Evolutionary conservation across 1,284 basidiomycete genomes (phyloP).

Genomic region (Xanthoconium separans): DNA sequence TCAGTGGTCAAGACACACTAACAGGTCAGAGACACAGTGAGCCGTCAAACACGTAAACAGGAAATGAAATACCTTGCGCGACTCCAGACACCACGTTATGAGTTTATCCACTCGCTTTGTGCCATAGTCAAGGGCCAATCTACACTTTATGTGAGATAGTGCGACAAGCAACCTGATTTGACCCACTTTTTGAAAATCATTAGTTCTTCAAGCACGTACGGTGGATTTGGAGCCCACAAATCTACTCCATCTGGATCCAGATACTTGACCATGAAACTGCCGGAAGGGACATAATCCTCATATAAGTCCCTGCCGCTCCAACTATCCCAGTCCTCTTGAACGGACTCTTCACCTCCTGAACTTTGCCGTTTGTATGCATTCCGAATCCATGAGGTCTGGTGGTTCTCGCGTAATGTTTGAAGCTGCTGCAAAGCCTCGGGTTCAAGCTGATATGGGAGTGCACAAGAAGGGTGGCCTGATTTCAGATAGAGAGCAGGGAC

Average conservation of each 20-base stretch:
- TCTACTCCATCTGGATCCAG: neutral
- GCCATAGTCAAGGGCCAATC: neutral
- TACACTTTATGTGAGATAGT: neutral
- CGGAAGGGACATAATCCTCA: neutral
- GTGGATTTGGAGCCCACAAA: neutral
- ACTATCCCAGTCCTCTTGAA: neutral
- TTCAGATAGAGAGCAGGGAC: neutral
- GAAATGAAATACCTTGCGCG: neutral
- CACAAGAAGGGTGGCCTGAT: neutral
- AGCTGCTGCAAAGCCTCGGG: neutral
- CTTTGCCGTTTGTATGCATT: neutral
- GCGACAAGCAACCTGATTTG: neutral
- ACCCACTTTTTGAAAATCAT: neutral
- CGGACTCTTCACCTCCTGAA: neutral
- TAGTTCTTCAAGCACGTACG: neutral
- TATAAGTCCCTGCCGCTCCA: neutral
- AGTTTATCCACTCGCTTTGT: neutral
- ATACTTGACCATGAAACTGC: neutral
- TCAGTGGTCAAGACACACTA: neutral
- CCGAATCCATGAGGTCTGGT: neutral
- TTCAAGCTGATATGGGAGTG: neutral
- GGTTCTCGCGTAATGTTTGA: neutral
- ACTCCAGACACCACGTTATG: neutral
- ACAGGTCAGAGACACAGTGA: too few species aligned
- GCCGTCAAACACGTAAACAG: too few species aligned